Base-by-base conservation (phyloP, 2,329 filamentous ascomycete genomes). In the Phyllosticta citrichinensis region DNA sequence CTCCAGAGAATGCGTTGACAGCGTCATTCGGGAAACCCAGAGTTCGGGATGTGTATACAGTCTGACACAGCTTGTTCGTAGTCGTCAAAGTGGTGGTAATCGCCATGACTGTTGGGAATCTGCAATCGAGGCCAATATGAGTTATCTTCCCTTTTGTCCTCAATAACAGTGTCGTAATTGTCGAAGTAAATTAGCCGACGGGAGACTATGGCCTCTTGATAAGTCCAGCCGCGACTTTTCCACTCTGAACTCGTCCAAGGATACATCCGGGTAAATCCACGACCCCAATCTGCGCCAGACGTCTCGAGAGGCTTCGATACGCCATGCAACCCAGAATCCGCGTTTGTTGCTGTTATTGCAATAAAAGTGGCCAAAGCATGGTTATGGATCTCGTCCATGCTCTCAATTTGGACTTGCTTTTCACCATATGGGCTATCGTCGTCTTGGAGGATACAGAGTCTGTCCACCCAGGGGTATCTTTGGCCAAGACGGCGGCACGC, bases 381-480 rank as follows among this genome's bases (percentile, higher is more conserved):
- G 2, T 14, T 22, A 9, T 35, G 40, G 12, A 55, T 33, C 11
- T 10, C 6, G 2, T 10, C 27, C 54, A 55, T 55, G 1, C 2
- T 19, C 9, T 20, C 11, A 6, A 40, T 35, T 14, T 55, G 54
- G 11, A 3, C 14, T 14, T 35, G 54, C 8, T 40, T 55, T 5
- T 47, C 12, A n/a, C 35, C 35, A 6, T 47, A 5, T 2, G 54
- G 1, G 8, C 9, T 1, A 1, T 11, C 17, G 14, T 30, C 25
- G 14, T 62, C 35, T 35, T 63, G 62, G n/a, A 59, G 27, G 11
- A 62, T 63, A 55, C 61, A 63, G 3, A 59, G 33, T 11, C 52
- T 55, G 27, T 63, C 62, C 11, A 62, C 62, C 62, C 62, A 63
- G 33, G 62, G 62, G 52, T 63, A 63, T 19, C 24, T 4, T 14